Percentiles rank a stretch among this genome's conserved stretches.
phyloP scores from a whole-genome alignment of 1,284 basidiomycete species.

The Leccinum insolens region DNA sequence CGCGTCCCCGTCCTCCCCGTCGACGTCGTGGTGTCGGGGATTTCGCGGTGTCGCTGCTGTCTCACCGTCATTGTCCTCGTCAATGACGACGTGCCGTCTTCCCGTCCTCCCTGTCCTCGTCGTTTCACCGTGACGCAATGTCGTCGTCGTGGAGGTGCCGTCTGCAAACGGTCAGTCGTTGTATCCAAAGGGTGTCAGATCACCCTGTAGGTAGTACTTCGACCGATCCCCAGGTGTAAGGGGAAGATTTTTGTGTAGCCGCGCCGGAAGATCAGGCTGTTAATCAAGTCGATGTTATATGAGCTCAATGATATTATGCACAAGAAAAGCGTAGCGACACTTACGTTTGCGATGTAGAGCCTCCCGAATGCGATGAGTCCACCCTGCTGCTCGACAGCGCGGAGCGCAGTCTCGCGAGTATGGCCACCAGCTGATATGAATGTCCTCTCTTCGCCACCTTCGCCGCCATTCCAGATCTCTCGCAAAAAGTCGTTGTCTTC shows the following conservation, averaged over 20 bases:
- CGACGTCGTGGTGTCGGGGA: too few relatives aligned
- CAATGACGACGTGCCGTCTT: too few relatives aligned
- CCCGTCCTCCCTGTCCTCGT: too few relatives aligned
- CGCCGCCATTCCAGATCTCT: neutral
- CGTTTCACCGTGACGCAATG: too few relatives aligned
- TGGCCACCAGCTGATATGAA: neutral
- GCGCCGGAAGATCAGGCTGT: neutral
- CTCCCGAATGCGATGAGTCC: neutral
- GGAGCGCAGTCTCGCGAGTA: neutral
- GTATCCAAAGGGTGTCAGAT: neutral
- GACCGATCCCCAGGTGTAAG: neutral
- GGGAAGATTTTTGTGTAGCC: neutral
- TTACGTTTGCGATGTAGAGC: neutral
- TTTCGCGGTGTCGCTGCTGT: too few relatives aligned
- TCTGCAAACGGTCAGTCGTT: neutral
- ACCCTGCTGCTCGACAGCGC: neutral
- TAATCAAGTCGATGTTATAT: neutral
- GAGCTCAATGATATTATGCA: neutral
- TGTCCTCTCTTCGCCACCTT: neutral
- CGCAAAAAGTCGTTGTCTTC: neutral
- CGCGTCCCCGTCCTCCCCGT: too few relatives aligned
- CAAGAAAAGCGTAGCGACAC: neutral
- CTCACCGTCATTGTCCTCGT: too few relatives aligned
- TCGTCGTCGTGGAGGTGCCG: neutral
- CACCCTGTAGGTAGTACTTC: neutral